Conservation (phyloP, 805 yeast species). For the Candida michaelii region DNA sequence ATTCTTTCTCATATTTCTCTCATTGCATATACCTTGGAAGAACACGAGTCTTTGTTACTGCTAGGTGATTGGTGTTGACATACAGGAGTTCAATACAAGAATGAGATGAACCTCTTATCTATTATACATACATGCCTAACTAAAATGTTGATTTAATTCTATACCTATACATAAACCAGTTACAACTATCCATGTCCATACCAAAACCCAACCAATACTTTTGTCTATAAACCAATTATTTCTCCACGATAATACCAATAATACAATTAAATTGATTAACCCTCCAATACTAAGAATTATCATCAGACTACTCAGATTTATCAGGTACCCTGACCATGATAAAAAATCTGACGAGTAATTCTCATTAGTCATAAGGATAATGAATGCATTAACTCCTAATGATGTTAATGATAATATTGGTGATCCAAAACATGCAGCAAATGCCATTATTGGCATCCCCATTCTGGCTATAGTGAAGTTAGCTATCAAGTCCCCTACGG, state of each 20-base stretch:
- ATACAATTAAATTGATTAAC: constrained; percentile 21
- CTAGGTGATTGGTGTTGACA: no score
- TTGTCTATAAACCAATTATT: constrained; percentile 35
- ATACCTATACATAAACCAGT: constrained; percentile 25
- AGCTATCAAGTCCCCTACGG: constrained; percentile 85
- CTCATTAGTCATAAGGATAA: constrained; percentile 16
- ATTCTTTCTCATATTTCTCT: background rate
- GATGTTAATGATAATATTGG: constrained; percentile 83
- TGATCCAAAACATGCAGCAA: constrained; percentile 95
- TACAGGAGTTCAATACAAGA: no score
- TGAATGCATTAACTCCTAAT: constrained; percentile 70
- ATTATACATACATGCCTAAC: no score
- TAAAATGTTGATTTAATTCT: constrained; percentile 15
- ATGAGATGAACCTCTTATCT: no score
- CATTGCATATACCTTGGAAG: no score
- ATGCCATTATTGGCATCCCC: constrained; percentile 86
- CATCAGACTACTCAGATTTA: constrained; percentile 23
- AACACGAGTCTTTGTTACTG: no score
- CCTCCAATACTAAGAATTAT: constrained; percentile 20
- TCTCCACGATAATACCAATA: constrained; percentile 21
- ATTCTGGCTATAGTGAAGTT: constrained; percentile 75
- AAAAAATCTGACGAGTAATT: constrained; percentile 4
- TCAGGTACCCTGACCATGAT: constrained; percentile 15
- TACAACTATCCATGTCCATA: constrained; percentile 30
- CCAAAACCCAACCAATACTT: constrained; percentile 30